Base-by-base conservation (phyloP, 176 grass and related monocot genomes). In the Canna indica region DNA sequence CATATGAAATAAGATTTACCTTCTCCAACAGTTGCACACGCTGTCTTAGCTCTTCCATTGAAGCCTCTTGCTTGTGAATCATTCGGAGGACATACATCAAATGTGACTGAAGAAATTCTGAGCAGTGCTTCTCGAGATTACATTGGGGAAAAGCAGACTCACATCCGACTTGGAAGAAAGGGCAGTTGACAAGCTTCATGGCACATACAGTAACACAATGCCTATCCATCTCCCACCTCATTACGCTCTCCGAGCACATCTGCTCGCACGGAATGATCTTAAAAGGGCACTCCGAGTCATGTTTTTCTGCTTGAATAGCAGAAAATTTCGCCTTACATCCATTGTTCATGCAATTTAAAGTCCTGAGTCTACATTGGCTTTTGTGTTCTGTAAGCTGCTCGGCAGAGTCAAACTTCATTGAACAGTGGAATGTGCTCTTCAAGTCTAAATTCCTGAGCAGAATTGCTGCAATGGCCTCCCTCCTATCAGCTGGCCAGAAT, bases 101-200 rank as follows among this genome's bases (percentile, higher is more conserved):
- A 74, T 92, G 93, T 0, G 66, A 82, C 62, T 92, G 86, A 67
- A 92, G 74, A 80, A 81, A 69, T n/a, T 85, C 78, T 0, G 59
- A 78, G 74, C 76, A 87, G 79, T 90, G 93, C 47, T 58, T 83
- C 70, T 85, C 84, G 48, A 90, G 86, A 79, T 81, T 83, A 71
- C 84, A 82, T 52, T 79, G 85, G 1, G 86, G 86, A 78, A 92
- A 90, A 38, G 82, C 61, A 42, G 77, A 83, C 73, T 92, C 81
- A 73, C 88, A 92, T 47, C 93, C 88, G 78, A 85, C 84, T 73
- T 79, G 77, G 66, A 81, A 77, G 59, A 90, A 97, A 38, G 93
- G 88, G 61, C 93, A 97, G 61, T 92, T 87, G 30, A 90, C 78
- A 75, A 92, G 64, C 39, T 82, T 91, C 88, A 92, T 92, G 22